Evolutionary conservation across 1,284 basidiomycete species (phyloP), one percentile per base, ranked within the genome.

Genomic region (Tausonia pullulans): DNA sequence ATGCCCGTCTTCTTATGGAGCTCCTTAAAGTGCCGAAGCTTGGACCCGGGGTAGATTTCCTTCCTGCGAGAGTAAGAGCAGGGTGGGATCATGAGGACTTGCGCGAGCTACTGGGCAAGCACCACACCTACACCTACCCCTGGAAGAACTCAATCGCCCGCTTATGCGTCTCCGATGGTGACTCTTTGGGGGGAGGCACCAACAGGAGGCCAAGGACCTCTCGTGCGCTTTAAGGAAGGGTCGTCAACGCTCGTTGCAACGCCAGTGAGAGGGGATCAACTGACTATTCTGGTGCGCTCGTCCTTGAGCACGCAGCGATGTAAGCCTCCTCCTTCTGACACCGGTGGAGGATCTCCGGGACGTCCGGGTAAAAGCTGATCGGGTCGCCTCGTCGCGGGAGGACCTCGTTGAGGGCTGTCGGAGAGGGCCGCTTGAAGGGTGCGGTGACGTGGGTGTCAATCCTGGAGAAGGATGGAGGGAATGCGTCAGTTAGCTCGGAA

Each of bases 1-100:
- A 94, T 84, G 0, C 85, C 86, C 0, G 90, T 94, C 70, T 84
- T 83, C 68, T 84, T 78, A 72, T 89, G 87, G 56, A 93, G 73
- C 63, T 81, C 79, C 72, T 82, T 83, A 78, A 94, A 94, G 71
- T 94, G 91, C 5, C 79, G 79, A 16, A 90, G 76, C 75, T 93
- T 92, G 13, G 88, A 88, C n/a, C 85, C 86, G 85, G 89, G 88
- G 70, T 90, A 93, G 73, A 94, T 91, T 72, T 93, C 88, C 66
- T 85, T 75, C 68, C 88, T 66, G 48, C 46, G 9, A 4, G 4
- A 44, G 44, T 3, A 7, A 49, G 44, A 8, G 40, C 59, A 53
- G 39, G 39, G 44, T 43, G 46, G 11, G 6, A 8, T n/a, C 45
- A 51, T 27, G 27, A 27, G 27, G 27, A 27, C 27, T 27, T 27